Conservation (phyloP, 495 filamentous ascomycete genomes). For the Neurospora sublineolata region DNA sequence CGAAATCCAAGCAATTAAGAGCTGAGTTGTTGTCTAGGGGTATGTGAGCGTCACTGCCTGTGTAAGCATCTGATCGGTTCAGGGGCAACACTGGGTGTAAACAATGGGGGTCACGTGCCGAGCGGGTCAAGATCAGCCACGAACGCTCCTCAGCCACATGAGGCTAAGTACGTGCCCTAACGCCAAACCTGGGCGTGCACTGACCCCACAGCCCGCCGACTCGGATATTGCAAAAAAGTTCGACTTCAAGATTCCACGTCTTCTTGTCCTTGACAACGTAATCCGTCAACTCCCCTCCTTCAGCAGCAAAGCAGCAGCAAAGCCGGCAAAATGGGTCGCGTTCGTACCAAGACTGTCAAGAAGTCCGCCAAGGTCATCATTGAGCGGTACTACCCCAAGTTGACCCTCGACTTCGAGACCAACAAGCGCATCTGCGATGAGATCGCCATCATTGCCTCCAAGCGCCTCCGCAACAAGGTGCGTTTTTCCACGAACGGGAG, state of each 20-base stretch:
- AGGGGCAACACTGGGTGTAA: background rate
- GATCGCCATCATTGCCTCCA: slow-evolving; percentile 97
- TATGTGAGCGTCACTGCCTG: background rate
- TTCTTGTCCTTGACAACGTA: slow-evolving; percentile 1
- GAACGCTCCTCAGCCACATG: background rate
- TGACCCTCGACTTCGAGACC: slow-evolving; percentile 99
- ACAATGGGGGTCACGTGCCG: background rate
- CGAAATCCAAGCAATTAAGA: background rate
- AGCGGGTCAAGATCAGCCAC: background rate
- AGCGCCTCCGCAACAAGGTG: slow-evolving; percentile 98
- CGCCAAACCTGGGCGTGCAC: background rate
- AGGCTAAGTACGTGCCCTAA: background rate
- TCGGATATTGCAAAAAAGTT: background rate
- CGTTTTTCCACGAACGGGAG: background rate
- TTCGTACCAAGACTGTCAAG: slow-evolving; percentile 98
- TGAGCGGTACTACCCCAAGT: slow-evolving; percentile 96
- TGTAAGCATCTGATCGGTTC: background rate
- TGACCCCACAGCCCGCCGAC: slow-evolving; percentile 1
- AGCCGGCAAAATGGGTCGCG: slow-evolving; percentile 87
- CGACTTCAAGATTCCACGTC: background rate
- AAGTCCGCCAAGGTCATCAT: slow-evolving; percentile 99
- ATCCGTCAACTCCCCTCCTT: slow-evolving; percentile 3
- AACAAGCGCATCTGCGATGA: slow-evolving; percentile 99
- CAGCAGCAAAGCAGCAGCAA: slow-evolving; percentile 17
- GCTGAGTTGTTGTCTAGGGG: background rate